phyloP scores from a whole-genome alignment of 108 stramenopile genomes.

The Pseudonitzschia delicatissima region DNA sequence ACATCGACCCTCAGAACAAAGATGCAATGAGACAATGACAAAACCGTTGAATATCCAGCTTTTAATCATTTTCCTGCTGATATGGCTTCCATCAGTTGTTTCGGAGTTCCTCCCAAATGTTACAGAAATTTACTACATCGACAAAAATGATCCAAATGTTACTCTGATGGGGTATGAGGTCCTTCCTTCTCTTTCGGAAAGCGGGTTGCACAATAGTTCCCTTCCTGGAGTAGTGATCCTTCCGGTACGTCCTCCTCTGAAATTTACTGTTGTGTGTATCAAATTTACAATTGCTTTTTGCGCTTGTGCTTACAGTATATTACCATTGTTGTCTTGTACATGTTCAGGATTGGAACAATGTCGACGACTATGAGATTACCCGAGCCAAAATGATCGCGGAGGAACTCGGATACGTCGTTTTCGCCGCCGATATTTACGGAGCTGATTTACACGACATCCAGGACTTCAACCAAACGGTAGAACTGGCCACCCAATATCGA shows the following conservation, averaged over 20 bases:
- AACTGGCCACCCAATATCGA: slow-evolving; percentile 21
- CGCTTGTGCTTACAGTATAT: background rate
- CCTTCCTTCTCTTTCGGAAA: slow-evolving; percentile 9
- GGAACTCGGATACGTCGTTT: slow-evolving; percentile 36
- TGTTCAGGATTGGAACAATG: background rate
- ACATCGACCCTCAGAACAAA: background rate
- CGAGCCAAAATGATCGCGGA: slow-evolving; percentile 47
- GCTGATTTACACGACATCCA: slow-evolving; percentile 22
- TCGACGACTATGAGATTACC: slow-evolving; percentile 42
- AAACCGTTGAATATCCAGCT: background rate
- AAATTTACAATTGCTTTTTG: background rate
- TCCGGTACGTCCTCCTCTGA: slow-evolving; percentile 20
- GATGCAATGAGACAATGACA: background rate
- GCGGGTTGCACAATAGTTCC: background rate
- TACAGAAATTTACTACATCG: background rate
- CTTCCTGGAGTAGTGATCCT: slow-evolving; percentile 22
- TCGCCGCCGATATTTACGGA: slow-evolving; percentile 54
- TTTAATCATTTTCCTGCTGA: background rate
- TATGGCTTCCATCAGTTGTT: no score
- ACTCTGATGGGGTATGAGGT: slow-evolving; percentile 19
- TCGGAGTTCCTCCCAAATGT: background rate
- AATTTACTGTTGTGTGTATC: background rate
- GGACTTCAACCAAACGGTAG: background rate
- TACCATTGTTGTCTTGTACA: background rate
- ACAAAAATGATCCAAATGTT: slow-evolving; percentile 3